A percentile compares a stretch with the other conserved stretches of the same genome.
Conservation (phyloP, 2,329 filamentous ascomycete genomes). For the Colletotrichum aenigma region DNA sequence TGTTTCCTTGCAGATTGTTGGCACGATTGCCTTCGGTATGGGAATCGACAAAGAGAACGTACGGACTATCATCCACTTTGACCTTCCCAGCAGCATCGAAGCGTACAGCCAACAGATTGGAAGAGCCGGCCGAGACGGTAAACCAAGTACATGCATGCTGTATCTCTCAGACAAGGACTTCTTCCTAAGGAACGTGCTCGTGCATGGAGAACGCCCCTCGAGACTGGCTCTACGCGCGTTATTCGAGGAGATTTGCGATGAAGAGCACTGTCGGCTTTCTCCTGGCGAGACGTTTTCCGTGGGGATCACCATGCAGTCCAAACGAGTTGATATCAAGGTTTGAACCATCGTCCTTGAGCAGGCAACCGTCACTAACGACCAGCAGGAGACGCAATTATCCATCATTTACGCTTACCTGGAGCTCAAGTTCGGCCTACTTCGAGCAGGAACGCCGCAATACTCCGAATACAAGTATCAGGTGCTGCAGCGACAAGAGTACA, state of each 20-base stretch:
- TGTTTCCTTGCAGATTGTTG: constrained; percentile 39
- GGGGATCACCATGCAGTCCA: constrained; percentile 47
- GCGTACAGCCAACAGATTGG: constrained; percentile 64
- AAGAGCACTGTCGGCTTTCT: constrained; percentile 30
- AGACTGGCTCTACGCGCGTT: constrained; percentile 49
- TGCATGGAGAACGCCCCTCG: constrained; percentile 63
- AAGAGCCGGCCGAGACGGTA: constrained; percentile 58
- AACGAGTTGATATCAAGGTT: constrained; percentile 57
- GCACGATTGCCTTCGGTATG: constrained; percentile 66
- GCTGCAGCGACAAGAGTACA: constrained; percentile 33
- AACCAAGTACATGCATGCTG: constrained; percentile 59
- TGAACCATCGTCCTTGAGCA: too few relatives aligned
- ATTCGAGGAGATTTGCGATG: constrained; percentile 55
- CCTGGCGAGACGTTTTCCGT: constrained; percentile 50
- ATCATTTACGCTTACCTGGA: constrained; percentile 67
- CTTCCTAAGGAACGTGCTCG: constrained; percentile 63
- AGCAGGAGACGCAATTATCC: constrained; percentile 10
- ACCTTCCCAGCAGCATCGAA: constrained; percentile 55
- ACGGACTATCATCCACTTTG: constrained; percentile 58
- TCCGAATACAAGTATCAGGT: constrained; percentile 52
- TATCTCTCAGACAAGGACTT: constrained; percentile 63
- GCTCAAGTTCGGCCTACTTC: constrained; percentile 59
- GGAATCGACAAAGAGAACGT: constrained; percentile 62
- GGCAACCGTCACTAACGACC: neutral
- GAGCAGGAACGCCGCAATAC: constrained; percentile 63